Base-by-base conservation (phyloP, 2,329 filamentous ascomycete genomes). In the Hypoxylon sp. region DNA sequence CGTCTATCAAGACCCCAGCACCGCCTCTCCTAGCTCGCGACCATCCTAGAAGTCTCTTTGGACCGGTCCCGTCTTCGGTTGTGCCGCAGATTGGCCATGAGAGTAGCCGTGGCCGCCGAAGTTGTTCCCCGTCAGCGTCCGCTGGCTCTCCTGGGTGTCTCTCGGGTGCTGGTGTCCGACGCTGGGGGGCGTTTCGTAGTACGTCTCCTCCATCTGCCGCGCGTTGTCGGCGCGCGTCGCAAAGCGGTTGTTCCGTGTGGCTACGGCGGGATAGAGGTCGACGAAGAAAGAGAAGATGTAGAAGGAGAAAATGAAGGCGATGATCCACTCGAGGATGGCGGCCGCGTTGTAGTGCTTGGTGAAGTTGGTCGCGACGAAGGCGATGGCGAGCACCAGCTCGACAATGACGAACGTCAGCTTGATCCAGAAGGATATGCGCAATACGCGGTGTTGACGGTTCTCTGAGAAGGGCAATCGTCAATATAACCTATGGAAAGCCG, bases 221-320 rank as follows among this genome's bases (percentile, higher is more conserved):
- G 66, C 64, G 35, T 53, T 63, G 65, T 69, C 69, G 18, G 64
- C 64, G 1, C 61, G 55, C 1, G 63, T 31, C 17, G 64, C 60
- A 52, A 66, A 61, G 17, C 62, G 64, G 40, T 58, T 51, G 50
- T 66, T 46, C 2, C 67, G 63, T 2, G 86, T 89, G 60, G 83
- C 79, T 2, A 89, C 79, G 9, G 91, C 91, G 0, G 95, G 95
- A 63, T 90, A 82, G 46, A 99, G 85, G 76, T 99, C 94, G 72
- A 97, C 82, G 69, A 89, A 83, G 79, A 96, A 98, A 60, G 89
- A 92, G 62, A 94, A 83, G 60, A 96, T 82, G 77, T 97, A 98
- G 70, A 93, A 89, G 49, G 90, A 91, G 77, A 93, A 97, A 70
- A 97, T 81, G 70, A 96, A 87, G 26, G 92, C 85, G 63, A 97